phyloP scores from a whole-genome alignment of 2,329 filamentous ascomycete species.

The Aspergillus japonicus region DNA sequence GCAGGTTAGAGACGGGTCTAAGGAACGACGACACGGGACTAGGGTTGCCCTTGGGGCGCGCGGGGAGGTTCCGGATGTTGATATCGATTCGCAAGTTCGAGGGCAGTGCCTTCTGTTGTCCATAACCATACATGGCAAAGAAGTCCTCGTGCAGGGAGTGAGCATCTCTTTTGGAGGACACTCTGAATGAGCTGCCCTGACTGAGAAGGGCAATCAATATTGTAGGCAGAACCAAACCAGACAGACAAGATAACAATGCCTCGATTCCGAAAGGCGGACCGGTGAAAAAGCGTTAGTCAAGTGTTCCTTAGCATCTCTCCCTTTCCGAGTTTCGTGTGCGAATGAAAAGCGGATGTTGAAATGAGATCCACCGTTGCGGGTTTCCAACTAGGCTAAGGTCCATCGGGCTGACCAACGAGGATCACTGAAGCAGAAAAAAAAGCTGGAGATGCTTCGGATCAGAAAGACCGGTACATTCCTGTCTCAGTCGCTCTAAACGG shows the following conservation, averaged over 20 bases:
- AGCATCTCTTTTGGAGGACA: no score
- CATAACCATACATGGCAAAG: neutral
- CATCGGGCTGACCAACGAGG: neutral
- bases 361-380: constrained; percentile 12
- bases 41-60: neutral
- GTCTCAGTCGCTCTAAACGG: neutral
- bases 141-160: neutral
- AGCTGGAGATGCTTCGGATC: constrained; percentile 10
- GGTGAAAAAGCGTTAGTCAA: constrained; percentile 13
- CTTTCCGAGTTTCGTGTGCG: constrained; percentile 2
- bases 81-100: neutral
- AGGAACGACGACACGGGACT: neutral
- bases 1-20: neutral
- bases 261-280: constrained; percentile 10
- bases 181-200: neutral
- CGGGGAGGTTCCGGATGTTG: neutral
- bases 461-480: neutral
- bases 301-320: constrained; percentile 4
- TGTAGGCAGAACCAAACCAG: neutral
- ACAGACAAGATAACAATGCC: constrained; percentile 9
- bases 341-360: constrained; percentile 5
- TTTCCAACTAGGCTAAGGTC: neutral
- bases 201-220: neutral
- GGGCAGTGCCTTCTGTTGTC: neutral
- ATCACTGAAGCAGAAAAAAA: constrained; percentile 5